phyloP scores from a whole-genome alignment of 495 filamentous ascomycete species.

The Xylaria scruposa region DNA sequence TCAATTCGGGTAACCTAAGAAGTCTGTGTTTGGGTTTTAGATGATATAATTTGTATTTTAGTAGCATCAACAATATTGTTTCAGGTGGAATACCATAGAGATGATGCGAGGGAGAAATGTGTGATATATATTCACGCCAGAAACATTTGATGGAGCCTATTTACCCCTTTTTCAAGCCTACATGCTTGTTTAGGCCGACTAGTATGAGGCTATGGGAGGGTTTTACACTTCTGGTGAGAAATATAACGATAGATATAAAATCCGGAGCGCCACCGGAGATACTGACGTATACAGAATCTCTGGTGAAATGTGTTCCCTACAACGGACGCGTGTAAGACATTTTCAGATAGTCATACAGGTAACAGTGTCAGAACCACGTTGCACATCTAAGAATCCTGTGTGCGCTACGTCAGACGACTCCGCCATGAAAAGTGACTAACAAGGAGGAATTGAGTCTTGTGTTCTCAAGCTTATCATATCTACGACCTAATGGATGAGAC shows the following conservation, averaged over 20 bases:
- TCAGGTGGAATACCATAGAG: background rate
- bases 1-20: background rate
- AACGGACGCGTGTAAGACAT: background rate
- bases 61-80: background rate
- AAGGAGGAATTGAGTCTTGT: background rate
- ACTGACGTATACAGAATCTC: background rate
- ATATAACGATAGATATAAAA: background rate
- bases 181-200: background rate
- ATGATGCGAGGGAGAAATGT: slow-evolving; percentile 10
- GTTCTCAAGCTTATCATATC: background rate
- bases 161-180: background rate
- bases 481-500: background rate
- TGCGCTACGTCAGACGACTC: background rate
- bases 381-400: background rate
- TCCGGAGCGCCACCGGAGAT: background rate
- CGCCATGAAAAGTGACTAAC: background rate
- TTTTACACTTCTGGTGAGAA: background rate
- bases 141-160: background rate
- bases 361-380: background rate
- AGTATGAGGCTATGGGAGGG: background rate
- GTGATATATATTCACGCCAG: background rate
- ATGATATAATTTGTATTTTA: background rate
- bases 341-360: background rate
- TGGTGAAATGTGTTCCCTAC: background rate
- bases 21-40: background rate